Evolutionary conservation across 805 yeast species (phyloP).

Genomic region (Ogataea zsoltii): DNA sequence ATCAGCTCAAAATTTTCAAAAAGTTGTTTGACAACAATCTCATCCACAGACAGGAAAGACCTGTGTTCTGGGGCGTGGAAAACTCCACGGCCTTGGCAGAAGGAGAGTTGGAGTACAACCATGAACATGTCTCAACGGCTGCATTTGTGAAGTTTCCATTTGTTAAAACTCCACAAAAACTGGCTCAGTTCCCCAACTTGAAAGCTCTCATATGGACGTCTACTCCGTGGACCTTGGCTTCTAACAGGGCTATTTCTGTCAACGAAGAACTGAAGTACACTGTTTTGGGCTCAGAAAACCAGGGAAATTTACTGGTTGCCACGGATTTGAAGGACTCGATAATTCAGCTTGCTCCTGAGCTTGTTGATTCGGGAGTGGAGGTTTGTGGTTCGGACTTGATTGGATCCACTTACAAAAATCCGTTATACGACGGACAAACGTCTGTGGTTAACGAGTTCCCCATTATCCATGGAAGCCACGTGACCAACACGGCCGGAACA

Average conservation of each 20-base stretch:
- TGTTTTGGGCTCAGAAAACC: slow-evolving; percentile 36
- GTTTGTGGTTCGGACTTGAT: slow-evolving; percentile 46
- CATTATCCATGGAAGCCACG: slow-evolving; percentile 77
- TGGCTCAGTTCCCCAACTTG: slow-evolving; percentile 17
- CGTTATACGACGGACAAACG: slow-evolving; percentile 38
- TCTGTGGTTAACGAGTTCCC: slow-evolving; percentile 43
- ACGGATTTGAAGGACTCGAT: slow-evolving; percentile 45
- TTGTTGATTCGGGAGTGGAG: slow-evolving; percentile 22
- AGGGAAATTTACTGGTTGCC: slow-evolving; percentile 59
- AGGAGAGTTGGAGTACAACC: slow-evolving; percentile 89
- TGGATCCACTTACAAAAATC: slow-evolving; percentile 53
- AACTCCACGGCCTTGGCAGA: slow-evolving; percentile 94
- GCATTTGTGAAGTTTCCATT: slow-evolving; percentile 69
- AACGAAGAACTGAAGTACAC: slow-evolving; percentile 61
- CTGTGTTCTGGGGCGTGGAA: slow-evolving; percentile 97
- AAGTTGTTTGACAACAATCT: slow-evolving; percentile 63
- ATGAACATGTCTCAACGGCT: slow-evolving; percentile 66
- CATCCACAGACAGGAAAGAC: slow-evolving; percentile 83
- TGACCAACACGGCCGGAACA: slow-evolving; percentile 79
- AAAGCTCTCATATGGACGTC: slow-evolving; percentile 86
- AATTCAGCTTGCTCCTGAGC: slow-evolving; percentile 30
- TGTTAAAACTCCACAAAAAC: slow-evolving; percentile 17
- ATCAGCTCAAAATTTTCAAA: slow-evolving; percentile 72
- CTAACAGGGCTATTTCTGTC: slow-evolving; percentile 81
- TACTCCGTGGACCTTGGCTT: slow-evolving; percentile 95